A percentile compares a stretch with the other conserved stretches of the same genome.
phyloP scores from a whole-genome alignment of 306 rosid genomes.

The Coriaria nepalensis region DNA sequence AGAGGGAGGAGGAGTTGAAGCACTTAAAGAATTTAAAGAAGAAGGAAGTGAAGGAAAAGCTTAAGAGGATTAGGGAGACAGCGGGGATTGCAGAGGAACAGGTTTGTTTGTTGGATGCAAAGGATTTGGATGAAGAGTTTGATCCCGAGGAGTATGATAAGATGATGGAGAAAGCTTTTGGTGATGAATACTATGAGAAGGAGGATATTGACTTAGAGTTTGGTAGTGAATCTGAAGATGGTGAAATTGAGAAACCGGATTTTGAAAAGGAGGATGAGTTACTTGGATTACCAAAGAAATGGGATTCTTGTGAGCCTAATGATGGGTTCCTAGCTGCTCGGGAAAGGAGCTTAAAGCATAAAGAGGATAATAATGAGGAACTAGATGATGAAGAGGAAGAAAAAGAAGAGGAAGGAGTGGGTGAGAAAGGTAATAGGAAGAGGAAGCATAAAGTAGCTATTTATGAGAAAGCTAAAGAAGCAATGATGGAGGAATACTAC shows the following conservation, averaged over 20 bases:
- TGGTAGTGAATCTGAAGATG: conserved; percentile 24
- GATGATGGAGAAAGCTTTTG: conserved; percentile 71
- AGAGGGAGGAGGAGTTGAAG: conserved; percentile 87
- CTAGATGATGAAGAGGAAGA: conserved; percentile 10
- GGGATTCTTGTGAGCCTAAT: conserved; percentile 39
- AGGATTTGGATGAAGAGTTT: conserved; percentile 70
- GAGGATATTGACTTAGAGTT: conserved; percentile 49
- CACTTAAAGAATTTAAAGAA: conserved; percentile 80
- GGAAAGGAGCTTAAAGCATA: conserved; percentile 37
- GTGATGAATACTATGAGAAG: conserved; percentile 48
- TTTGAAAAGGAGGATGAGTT: conserved; percentile 76
- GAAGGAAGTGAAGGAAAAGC: conserved; percentile 68
- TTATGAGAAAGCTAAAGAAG: conserved; percentile 68
- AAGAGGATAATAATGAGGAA: conserved; percentile 26
- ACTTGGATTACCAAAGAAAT: conserved; percentile 69
- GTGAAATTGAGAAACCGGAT: conserved; percentile 60
- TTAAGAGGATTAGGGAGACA: conserved; percentile 47
- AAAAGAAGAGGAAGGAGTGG: conserved; percentile 8
- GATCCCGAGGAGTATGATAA: conserved; percentile 75
- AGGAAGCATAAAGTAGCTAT: conserved; percentile 64
- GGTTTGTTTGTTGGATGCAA: conserved; percentile 30
- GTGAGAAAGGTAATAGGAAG: conserved; percentile 45
- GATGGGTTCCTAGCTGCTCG: conserved; percentile 63
- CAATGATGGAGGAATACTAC: conserved; percentile 86
- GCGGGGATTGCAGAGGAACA: conserved; percentile 66